Conservation (phyloP, 2,329 filamentous ascomycete species). For the Exophiala oligosperma region DNA sequence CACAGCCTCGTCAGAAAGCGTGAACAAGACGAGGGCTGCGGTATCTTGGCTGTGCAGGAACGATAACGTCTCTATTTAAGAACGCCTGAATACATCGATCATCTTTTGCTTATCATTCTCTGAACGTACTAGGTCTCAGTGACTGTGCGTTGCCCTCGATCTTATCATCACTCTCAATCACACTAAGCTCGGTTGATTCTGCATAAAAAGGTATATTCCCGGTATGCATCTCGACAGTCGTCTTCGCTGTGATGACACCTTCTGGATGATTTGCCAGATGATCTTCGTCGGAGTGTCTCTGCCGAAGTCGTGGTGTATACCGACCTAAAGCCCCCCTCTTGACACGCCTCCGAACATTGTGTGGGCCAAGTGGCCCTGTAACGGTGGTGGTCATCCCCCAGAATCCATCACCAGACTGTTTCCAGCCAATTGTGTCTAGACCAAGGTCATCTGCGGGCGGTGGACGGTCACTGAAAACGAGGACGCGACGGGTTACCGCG, state of each 20-base stretch:
- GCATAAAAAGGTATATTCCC: constrained; percentile 13
- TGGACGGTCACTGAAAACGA: constrained; percentile 53
- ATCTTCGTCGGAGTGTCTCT: constrained; percentile 23
- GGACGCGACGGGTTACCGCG: constrained; percentile 56
- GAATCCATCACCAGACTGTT: constrained; percentile 13
- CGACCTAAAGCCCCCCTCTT: constrained; percentile 9
- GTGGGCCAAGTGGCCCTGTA: constrained; percentile 16
- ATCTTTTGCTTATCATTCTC: too few species aligned
- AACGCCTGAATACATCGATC: too few species aligned
- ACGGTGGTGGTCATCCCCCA: constrained; percentile 23
- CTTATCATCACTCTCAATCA: constrained; percentile 4
- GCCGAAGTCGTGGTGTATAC: constrained; percentile 1
- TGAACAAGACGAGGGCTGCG: too few species aligned
- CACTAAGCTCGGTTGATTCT: constrained; percentile 7
- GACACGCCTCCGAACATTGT: constrained; percentile 4
- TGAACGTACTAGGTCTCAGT: too few species aligned
- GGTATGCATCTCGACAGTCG: constrained; percentile 21
- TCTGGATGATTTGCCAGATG: constrained; percentile 17
- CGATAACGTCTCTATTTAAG: too few species aligned
- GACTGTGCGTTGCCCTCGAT: neutral
- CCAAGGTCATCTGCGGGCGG: constrained; percentile 22
- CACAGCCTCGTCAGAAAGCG: neutral
- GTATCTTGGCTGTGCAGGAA: too few species aligned
- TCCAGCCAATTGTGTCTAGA: constrained; percentile 25
- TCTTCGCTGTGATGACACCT: constrained; percentile 25